These are phyloP conservation scores for Aquilaria sinensis DNA, from an alignment of 345 rosid species.

Conservation along the genomic window DNA sequence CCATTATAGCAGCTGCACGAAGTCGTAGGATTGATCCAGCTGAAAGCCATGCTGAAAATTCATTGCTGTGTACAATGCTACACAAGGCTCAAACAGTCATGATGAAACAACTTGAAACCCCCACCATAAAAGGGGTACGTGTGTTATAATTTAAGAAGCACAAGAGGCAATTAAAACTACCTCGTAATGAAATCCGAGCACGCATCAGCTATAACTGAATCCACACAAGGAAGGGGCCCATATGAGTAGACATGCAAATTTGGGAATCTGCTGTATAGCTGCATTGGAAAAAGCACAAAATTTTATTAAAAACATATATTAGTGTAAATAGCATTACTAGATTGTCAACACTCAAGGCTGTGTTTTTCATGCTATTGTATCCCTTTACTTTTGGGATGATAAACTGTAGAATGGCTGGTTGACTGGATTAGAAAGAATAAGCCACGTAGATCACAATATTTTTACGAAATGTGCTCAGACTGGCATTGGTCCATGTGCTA, in stretches of 20 bases:
- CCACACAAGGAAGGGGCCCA: conserved; percentile 89
- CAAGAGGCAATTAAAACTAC: conserved; percentile 27
- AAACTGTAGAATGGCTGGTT: too few relatives aligned
- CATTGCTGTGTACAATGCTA: conserved; percentile 80
- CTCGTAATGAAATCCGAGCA: conserved; percentile 82
- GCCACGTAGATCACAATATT: too few relatives aligned
- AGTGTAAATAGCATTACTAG: too few relatives aligned
- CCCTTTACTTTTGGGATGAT: too few relatives aligned
- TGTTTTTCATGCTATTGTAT: too few relatives aligned
- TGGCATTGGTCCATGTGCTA: too few relatives aligned
- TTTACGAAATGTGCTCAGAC: too few relatives aligned
- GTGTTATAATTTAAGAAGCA: conserved; percentile 11
- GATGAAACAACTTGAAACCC: conserved; percentile 8
- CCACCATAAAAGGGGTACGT: not conserved
- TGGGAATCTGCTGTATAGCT: conserved; percentile 61
- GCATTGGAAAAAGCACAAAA: conserved; percentile 1
- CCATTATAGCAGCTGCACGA: conserved; percentile 71
- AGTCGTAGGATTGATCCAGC: conserved; percentile 82
- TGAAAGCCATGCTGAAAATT: conserved; percentile 89
- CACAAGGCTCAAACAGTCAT: conserved; percentile 30
- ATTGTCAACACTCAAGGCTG: too few relatives aligned
- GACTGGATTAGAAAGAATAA: too few relatives aligned
- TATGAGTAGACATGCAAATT: conserved; percentile 66
- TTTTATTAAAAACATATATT: too few relatives aligned
- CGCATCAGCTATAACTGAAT: conserved; percentile 64